Evolutionary conservation across 2,329 filamentous ascomycete genomes (phyloP).

Genomic region (Pyrenophora tritici-repentis): DNA sequence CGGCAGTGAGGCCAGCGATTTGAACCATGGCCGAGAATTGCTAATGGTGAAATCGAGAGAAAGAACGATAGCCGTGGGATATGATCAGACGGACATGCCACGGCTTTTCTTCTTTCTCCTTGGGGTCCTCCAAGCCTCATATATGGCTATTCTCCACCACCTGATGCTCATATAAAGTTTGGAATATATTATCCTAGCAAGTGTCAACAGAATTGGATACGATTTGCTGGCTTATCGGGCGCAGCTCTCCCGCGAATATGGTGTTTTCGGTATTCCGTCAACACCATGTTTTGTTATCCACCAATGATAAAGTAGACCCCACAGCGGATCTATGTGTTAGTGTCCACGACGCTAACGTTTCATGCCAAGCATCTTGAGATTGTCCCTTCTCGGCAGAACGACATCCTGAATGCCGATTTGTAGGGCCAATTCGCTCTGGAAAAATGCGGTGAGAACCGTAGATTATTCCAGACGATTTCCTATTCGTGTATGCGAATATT

Average conservation of each 20-base stretch:
- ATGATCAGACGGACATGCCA: not conserved
- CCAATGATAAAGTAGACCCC: not conserved
- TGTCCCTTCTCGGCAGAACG: not conserved
- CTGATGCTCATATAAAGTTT: not conserved
- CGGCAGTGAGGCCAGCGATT: constrained; percentile 47
- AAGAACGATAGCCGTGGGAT: not conserved
- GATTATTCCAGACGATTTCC: not conserved
- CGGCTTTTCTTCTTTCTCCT: not conserved
- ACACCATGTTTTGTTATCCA: not conserved
- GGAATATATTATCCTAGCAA: not conserved
- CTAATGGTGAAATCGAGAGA: not conserved
- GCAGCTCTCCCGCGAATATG: not conserved
- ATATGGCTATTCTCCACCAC: not conserved
- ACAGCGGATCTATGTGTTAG: not conserved
- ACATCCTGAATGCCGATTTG: not conserved
- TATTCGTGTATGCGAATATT: not conserved
- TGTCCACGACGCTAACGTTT: not conserved
- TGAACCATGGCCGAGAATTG: constrained; percentile 43
- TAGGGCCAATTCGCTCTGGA: no score
- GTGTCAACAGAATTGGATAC: not conserved
- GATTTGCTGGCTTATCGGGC: not conserved
- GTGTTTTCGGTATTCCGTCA: not conserved
- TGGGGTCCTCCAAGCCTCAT: not conserved
- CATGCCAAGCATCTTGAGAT: not conserved
- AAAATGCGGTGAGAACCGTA: not conserved